Conservation (phyloP, 345 rosid species). For the Rubroshorea leprosula region DNA sequence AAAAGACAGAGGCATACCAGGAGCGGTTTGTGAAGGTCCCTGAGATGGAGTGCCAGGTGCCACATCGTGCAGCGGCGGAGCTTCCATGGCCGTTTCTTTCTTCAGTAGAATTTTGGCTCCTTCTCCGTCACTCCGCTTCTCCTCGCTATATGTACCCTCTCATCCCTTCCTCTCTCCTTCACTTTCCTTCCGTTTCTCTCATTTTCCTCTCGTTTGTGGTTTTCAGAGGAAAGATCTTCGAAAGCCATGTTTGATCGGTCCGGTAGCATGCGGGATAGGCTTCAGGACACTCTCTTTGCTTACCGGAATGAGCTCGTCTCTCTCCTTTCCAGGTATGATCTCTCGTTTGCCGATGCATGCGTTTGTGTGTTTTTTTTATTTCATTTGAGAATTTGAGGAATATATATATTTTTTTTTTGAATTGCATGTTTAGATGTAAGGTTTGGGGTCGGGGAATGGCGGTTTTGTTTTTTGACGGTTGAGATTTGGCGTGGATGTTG, state of each 20-base stretch:
- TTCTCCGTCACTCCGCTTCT: neutral
- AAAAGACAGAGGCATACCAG: neutral
- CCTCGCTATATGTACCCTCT: constrained; percentile 8
- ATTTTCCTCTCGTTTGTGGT: neutral
- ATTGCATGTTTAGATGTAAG: neutral
- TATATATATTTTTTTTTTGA: neutral
- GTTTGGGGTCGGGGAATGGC: neutral
- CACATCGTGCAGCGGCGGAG: constrained; percentile 12
- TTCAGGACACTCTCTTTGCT: constrained; percentile 42
- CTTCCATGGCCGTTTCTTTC: constrained; percentile 13
- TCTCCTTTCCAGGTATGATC: constrained; percentile 45
- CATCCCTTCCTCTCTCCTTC: neutral
- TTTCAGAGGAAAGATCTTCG: neutral
- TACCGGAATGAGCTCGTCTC: constrained; percentile 46
- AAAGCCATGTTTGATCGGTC: constrained; percentile 13
- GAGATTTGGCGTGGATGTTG: neutral
- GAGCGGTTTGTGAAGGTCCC: neutral
- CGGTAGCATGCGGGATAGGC: constrained; percentile 38
- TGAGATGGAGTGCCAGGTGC: constrained; percentile 27
- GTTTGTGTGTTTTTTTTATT: too few relatives aligned
- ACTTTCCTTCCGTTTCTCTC: neutral
- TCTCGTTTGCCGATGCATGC: neutral
- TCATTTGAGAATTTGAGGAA: too few relatives aligned
- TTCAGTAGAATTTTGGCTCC: neutral
- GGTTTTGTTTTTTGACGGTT: constrained; percentile 9